phyloP scores from a whole-genome alignment of 331 rosid genomes.

The Erythrophleum ivorense region DNA sequence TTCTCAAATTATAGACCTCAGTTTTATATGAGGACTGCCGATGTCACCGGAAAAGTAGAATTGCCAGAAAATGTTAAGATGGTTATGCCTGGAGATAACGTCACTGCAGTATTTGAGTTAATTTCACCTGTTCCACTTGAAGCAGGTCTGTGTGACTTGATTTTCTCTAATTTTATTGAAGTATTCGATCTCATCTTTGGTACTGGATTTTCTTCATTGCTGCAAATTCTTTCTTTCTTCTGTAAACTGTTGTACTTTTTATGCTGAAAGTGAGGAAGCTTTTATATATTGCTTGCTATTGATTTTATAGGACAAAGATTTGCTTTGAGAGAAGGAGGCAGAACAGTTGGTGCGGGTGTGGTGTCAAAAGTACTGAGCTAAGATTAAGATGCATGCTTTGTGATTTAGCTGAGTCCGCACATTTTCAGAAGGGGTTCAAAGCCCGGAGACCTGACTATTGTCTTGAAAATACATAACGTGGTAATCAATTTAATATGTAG shows the following conservation, averaged over 20 bases:
- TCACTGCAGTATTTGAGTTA: conserved; percentile 85
- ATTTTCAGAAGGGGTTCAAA: background rate
- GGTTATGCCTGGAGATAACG: conserved; percentile 99
- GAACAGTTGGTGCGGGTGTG: conserved; percentile 99
- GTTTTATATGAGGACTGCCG: conserved; percentile 97
- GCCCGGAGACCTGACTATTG: conserved; percentile 11
- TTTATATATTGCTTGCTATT: conserved; percentile 24
- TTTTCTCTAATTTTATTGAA: background rate
- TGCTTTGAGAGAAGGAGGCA: conserved; percentile 99
- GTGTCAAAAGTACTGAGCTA: conserved; percentile 85
- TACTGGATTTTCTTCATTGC: background rate
- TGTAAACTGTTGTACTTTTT: background rate
- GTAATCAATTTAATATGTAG: conserved; percentile 42
- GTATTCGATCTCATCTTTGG: background rate
- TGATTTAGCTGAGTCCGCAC: background rate
- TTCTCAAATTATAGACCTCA: conserved; percentile 76
- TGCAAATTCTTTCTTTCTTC: conserved; percentile 1
- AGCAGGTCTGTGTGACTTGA: conserved; percentile 58
- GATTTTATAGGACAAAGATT: conserved; percentile 89
- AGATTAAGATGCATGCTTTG: conserved; percentile 32
- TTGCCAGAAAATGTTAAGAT: conserved; percentile 90
- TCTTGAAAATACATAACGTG: conserved; percentile 50
- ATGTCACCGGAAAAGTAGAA: conserved; percentile 92
- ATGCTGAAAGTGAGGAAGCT: background rate
- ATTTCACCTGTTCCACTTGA: conserved; percentile 93